Conservation (phyloP, 1,284 basidiomycete species). For the Ceratobasidium sp. region DNA sequence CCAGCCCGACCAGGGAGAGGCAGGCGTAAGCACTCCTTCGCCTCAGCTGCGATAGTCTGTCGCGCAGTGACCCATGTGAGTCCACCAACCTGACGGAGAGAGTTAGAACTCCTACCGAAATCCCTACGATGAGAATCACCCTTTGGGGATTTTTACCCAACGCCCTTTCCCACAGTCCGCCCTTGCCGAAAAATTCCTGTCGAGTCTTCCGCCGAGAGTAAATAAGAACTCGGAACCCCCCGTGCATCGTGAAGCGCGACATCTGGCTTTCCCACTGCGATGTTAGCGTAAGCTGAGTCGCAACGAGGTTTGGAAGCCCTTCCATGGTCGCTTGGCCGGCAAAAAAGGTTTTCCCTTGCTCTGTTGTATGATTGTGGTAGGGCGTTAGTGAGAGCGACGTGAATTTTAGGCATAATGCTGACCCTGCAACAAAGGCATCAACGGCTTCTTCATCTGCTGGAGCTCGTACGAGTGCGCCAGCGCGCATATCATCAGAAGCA, state of each 20-base stretch:
- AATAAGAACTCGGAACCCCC: not conserved
- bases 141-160: not conserved
- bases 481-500: not conserved
- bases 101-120: not conserved
- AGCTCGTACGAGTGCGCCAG: constrained; percentile 5
- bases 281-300: not conserved
- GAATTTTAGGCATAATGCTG: not conserved
- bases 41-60: not conserved
- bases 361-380: not conserved
- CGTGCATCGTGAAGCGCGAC: not conserved
- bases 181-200: not conserved
- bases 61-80: not conserved
- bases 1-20: not conserved
- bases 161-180: not conserved
- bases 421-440: constrained; percentile 3
- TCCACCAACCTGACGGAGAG: not conserved
- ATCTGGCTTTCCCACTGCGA: constrained; percentile 1
- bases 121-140: not conserved
- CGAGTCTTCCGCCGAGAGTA: not conserved
- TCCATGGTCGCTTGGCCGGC: constrained; percentile 9
- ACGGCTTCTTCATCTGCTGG: not conserved
- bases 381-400: not conserved
- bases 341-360: constrained; percentile 4
- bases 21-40: not conserved
- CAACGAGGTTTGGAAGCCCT: not conserved